phyloP scores from a whole-genome alignment of 441 rosid species.

The Viola pubescens region DNA sequence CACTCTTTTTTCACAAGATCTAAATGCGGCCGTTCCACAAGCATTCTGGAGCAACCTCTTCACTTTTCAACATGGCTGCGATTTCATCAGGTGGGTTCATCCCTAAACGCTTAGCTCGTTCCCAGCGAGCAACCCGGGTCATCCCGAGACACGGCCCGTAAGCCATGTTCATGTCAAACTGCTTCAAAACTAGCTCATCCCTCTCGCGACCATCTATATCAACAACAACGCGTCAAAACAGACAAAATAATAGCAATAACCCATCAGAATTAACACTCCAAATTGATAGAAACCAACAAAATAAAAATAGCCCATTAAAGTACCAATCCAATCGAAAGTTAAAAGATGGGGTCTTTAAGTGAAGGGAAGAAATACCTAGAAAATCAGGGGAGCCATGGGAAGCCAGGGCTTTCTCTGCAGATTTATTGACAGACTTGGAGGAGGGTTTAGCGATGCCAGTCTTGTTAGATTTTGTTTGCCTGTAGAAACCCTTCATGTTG shows the following conservation, averaged over 20 bases:
- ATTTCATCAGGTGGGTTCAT: slow-evolving; percentile 48
- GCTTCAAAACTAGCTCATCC: slow-evolving; percentile 38
- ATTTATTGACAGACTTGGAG: slow-evolving; percentile 24
- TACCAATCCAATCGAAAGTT: background rate
- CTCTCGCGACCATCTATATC: slow-evolving; percentile 30
- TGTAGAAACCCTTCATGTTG: slow-evolving; percentile 53
- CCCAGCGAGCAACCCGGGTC: slow-evolving; percentile 49
- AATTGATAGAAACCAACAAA: background rate
- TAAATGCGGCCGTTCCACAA: slow-evolving; percentile 55
- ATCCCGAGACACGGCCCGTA: slow-evolving; percentile 67
- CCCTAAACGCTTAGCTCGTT: slow-evolving; percentile 50
- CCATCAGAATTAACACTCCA: background rate
- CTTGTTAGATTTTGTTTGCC: slow-evolving; percentile 37
- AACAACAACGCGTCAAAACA: background rate
- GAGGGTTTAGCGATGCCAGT: slow-evolving; percentile 16
- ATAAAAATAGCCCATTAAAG: background rate
- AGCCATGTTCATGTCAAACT: slow-evolving; percentile 62
- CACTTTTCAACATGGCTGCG: slow-evolving; percentile 29
- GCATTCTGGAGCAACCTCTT: slow-evolving; percentile 30
- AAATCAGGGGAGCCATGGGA: slow-evolving; percentile 38
- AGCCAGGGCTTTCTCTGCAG: slow-evolving; percentile 25
- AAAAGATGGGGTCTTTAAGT: background rate
- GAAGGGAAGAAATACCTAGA: slow-evolving; percentile 22
- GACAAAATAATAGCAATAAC: background rate
- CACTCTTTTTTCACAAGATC: background rate